These are phyloP conservation scores for Triadica sebifera DNA, from an alignment of 345 rosid species.

Conservation along the genomic window DNA sequence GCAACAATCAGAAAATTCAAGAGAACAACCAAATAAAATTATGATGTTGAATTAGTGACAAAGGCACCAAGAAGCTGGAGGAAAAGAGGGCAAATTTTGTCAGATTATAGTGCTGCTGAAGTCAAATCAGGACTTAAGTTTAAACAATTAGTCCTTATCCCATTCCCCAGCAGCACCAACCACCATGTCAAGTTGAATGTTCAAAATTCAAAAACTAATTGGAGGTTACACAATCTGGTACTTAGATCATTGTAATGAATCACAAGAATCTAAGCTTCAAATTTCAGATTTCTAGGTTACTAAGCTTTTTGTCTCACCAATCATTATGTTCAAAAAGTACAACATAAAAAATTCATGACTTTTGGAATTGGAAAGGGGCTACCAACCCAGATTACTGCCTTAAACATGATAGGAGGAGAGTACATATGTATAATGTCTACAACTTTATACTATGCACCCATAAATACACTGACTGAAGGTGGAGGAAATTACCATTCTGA, in stretches of 20 bases:
- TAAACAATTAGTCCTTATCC: too few relatives aligned
- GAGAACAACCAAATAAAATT: neutral
- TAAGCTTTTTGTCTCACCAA: neutral
- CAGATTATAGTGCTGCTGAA: neutral
- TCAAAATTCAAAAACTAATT: too few relatives aligned
- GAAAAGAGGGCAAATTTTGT: neutral
- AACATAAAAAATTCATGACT: neutral
- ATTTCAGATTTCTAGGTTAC: neutral
- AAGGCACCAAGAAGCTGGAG: neutral
- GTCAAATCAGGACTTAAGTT: neutral
- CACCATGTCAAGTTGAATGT: neutral
- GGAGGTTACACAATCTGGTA: too few relatives aligned
- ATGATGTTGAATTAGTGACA: neutral
- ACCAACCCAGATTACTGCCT: neutral
- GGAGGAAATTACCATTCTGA: constrained; percentile 52
- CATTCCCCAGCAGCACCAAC: too few relatives aligned
- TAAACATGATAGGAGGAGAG: neutral
- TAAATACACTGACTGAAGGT: neutral
- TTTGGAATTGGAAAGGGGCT: neutral
- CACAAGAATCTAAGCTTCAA: neutral
- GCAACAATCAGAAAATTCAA: neutral
- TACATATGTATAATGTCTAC: neutral
- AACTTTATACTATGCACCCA: neutral
- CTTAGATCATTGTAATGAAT: too few relatives aligned
- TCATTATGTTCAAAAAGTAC: neutral